Percentiles rank a stretch among this genome's conserved stretches.
Evolutionary conservation across 495 filamentous ascomycete genomes (phyloP).

Genomic region (Aspergillus diversus): DNA sequence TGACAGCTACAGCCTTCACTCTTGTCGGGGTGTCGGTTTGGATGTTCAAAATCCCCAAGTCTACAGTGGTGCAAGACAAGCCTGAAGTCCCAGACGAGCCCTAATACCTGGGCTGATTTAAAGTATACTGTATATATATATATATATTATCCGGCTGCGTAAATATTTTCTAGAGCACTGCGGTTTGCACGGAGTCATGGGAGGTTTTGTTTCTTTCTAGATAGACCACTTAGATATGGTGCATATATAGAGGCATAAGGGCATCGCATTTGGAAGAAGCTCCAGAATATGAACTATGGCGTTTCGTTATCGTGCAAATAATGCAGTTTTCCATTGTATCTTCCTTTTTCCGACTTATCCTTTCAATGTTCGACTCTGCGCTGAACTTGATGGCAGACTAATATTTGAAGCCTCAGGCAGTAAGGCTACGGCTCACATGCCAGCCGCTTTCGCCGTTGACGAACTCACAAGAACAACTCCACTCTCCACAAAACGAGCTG

Average conservation of each 20-base stretch:
- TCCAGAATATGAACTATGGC: background rate
- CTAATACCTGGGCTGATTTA: background rate
- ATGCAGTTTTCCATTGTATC: too few relatives aligned
- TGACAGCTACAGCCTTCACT: slow-evolving; percentile 46
- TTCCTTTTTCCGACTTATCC: too few relatives aligned
- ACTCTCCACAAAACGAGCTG: background rate
- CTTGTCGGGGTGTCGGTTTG: slow-evolving; percentile 44
- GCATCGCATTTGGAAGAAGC: background rate
- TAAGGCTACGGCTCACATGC: slow-evolving; percentile 18
- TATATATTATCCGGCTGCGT: background rate
- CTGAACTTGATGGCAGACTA: background rate
- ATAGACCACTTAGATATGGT: background rate
- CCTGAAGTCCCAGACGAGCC: slow-evolving; percentile 5
- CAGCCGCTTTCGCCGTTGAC: background rate
- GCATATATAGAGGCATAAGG: background rate
- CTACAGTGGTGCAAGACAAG: slow-evolving; percentile 25
- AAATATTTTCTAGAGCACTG: background rate
- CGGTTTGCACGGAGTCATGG: background rate
- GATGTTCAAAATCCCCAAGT: slow-evolving; percentile 36
- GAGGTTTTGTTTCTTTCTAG: background rate
- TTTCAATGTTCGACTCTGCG: too few relatives aligned
- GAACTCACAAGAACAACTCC: background rate
- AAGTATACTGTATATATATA: background rate
- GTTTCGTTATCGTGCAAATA: too few relatives aligned
- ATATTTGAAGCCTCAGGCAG: slow-evolving; percentile 10